Base-by-base conservation (phyloP, 2,329 filamentous ascomycete genomes). In the Stromatinia cepivora region DNA sequence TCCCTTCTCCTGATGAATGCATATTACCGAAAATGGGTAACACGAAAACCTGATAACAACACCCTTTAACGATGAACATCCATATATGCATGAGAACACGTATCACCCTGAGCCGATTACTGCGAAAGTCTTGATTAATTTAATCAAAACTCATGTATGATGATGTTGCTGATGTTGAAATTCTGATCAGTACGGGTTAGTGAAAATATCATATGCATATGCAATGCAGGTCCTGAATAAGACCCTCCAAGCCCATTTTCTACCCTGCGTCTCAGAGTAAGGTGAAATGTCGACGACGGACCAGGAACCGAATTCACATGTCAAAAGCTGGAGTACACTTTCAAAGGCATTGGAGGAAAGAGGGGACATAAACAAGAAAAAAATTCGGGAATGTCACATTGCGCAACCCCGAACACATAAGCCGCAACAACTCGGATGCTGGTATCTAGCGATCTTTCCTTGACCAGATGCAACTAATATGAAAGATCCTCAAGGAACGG, bases 31-130 rank as follows among this genome's bases (percentile, higher is more conserved):
- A 39, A 36, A 63, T 39, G 20, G 46, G 59, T 22, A 48, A 63
- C 42, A 63, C 46, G 59, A 50, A 52, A 52, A 28, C 45, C 22
- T 52, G 46, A 63, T 50, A 63, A 63, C 46, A 63, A 48, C 58
- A 36, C 28, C 25, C 28, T 62, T 61, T 22, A 31, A 25, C 13
- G 22, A 6, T 45, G 10, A 46, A 28, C n/a, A 62, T 62, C 59
- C 48, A 25, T 34, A 11, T 36, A n/a, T 63, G 46, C 31, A 63
- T 50, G 22, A 34, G 28, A 50, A 36, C 31, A 63, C 22, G 59
- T 25, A 31, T 31, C 20, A 52, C 46, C 9, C 28, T 61, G 4
- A 25, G 4, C 22, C 15, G 11, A n/a, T 48, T 34, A 36, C 34
- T 34, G 20, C 31, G 28, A 10, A 22, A n/a, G 46, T 50, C 22